Conservation (phyloP, 2,329 filamentous ascomycete species). For the Verticillium nubilum region DNA sequence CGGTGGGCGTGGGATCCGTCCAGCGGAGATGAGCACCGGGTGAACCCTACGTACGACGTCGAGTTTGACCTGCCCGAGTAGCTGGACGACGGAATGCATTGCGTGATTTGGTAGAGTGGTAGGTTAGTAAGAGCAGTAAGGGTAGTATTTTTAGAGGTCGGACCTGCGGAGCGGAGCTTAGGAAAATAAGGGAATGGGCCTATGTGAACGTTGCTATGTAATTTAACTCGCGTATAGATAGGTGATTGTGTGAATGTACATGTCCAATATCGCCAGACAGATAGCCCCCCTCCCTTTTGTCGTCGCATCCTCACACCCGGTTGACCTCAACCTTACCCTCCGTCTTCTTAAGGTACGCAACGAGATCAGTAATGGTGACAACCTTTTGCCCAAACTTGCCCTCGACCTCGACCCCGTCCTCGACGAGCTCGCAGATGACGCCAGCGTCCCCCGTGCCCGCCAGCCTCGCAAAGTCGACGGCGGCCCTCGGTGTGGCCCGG, state of each 20-base stretch:
- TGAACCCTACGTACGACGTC: constrained; percentile 35
- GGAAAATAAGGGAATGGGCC: too few relatives aligned
- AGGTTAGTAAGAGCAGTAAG: too few relatives aligned
- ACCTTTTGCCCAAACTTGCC: constrained; percentile 85
- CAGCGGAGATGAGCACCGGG: constrained; percentile 31
- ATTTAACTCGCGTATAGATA: too few relatives aligned
- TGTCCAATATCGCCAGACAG: too few relatives aligned
- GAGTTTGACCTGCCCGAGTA: constrained; percentile 25
- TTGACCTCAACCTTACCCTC: constrained; percentile 55
- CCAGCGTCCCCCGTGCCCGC: constrained; percentile 72
- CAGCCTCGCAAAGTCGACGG: constrained; percentile 81
- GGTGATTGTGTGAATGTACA: too few relatives aligned
- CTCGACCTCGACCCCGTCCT: constrained; percentile 69
- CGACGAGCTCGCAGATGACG: constrained; percentile 88
- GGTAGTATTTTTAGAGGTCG: neutral
- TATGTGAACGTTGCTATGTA: too few relatives aligned
- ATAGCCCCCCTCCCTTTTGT: too few relatives aligned
- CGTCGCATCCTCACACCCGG: constrained; percentile 22
- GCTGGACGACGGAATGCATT: neutral
- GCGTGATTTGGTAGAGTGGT: neutral
- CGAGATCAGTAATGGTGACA: constrained; percentile 90
- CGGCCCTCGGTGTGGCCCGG: constrained; percentile 91
- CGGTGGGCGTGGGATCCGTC: constrained; percentile 42
- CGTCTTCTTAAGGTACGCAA: constrained; percentile 70
- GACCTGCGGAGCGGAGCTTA: neutral